Evolutionary conservation across 192 early-diverging fungal genomes (phyloP), one percentile per base, ranked within the genome.

Genomic region (Backusella tarrabulga): DNA sequence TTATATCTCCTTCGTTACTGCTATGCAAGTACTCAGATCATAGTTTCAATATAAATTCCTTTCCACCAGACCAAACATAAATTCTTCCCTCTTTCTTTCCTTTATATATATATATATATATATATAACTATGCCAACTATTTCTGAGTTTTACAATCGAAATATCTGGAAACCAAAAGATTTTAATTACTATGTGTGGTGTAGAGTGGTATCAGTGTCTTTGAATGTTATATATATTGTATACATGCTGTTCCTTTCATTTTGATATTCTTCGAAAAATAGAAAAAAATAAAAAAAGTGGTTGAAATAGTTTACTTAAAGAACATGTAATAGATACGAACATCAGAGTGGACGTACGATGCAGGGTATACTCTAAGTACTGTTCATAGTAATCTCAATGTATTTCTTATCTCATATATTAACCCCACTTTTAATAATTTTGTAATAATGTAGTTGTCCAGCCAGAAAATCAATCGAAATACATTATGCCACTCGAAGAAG

Each of bases 141-240:
- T 35, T 36, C 35, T 34, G 14, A 34, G 7, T n/a, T 68, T 0
- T 34, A 68, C 7, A 68, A 36, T 35, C 2, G 34, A 44, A 42
- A 9, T 32, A 46, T 17, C 0, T 72, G 71, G 71, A 44, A 72
- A 34, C 14, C 21, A 11, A 72, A 32, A 44, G 6, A 32, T 34
- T 34, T 50, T 6, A 29, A 50, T 40, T 72, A 32, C 6, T 72
- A 72, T 29, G n/a, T 72, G 5, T 72, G 71, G 71, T 72, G 71
- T 23, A 72, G 42, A 72, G 29, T 50, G 29, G 44, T 72, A 12
- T 44, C 71, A 1, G 9, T 72, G 17, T 32, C 41, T 32, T 15
- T 72, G 23, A 72, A 72, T 72, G 4, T 72, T n/a, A 72, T 72
- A 23, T 72, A 72, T 17, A 72, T 72, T 40, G 71, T 72, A 72